Base-by-base conservation (phyloP, 176 grass and related monocot species). In the Avena atlantica region DNA sequence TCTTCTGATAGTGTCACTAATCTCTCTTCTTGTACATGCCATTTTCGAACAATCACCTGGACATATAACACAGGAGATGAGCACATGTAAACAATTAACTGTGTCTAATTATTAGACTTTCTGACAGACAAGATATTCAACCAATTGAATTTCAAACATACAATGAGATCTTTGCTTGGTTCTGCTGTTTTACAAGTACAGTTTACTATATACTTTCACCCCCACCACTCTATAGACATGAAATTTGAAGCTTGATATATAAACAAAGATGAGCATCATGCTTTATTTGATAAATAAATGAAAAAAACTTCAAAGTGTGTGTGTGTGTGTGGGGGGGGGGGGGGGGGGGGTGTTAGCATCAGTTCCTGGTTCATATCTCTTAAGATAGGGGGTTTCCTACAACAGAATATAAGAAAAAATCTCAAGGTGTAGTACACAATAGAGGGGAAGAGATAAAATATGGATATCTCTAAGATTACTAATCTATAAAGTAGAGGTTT, bases 31-130 rank as follows among this genome's bases (percentile, higher is more conserved):
- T 89, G 81, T 3, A 76, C 83, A 84, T 95, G 73, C 96, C 96
- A 98, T 84, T 85, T 98, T 60, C 88, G 87, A 81, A 95, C 88
- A 75, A 98, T 79, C 44, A 92, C 91, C 96, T 98, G 81, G 13
- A 69, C 40, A 85, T 71, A 71, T 9, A 42, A 74, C 51, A 75
- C 2, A 7, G 8, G 79, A 49, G 12, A 80, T 85, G 51, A 37
- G n/a, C 67, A 60, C 50, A 52, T 17, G 17, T 76, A 82, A 88
- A 49, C 24, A 60, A 61, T 21, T 5, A 84, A 51, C 6, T 2
- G 21, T 10, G 31, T 66, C n/a, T 1, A 23, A 56, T 45, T 31
- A 56, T 14, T 31, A 16, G 17, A 66, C 31, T 45, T 34, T 45
- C 58, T 55, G n/a, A 13, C 9, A 9, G 14, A 42, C 0, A 52